These are phyloP conservation scores for Penicillium coprophilum DNA, from an alignment of 495 filamentous ascomycete genomes.

Conservation along the genomic window DNA sequence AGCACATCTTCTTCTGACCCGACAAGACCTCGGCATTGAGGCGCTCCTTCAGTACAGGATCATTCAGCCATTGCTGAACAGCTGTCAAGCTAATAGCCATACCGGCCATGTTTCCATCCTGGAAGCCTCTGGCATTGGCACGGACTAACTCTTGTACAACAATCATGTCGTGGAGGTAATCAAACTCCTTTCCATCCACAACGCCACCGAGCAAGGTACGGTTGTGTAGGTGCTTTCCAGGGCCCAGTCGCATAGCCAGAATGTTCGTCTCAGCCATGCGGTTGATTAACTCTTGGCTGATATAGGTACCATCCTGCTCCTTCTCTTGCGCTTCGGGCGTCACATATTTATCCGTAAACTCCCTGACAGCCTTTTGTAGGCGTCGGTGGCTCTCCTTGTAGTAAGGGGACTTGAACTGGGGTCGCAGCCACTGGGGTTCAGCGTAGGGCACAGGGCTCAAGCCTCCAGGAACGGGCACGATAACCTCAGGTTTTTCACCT, in stretches of 20 bases:
- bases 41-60: slow-evolving; percentile 62
- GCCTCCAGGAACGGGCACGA: slow-evolving; percentile 67
- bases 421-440: slow-evolving; percentile 77
- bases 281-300: slow-evolving; percentile 76
- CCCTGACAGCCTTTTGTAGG: slow-evolving; percentile 68
- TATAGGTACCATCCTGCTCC: slow-evolving; percentile 71
- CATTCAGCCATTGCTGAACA: slow-evolving; percentile 73
- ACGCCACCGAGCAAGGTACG: slow-evolving; percentile 65
- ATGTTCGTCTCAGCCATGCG: slow-evolving; percentile 72
- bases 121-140: slow-evolving; percentile 65
- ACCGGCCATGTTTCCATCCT: slow-evolving; percentile 66
- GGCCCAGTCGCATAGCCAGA: slow-evolving; percentile 79
- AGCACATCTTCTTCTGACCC: slow-evolving; percentile 82
- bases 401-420: slow-evolving; percentile 78
- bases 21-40: slow-evolving; percentile 71
- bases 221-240: slow-evolving; percentile 78
- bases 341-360: slow-evolving; percentile 71
- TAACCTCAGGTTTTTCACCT: slow-evolving; percentile 72
- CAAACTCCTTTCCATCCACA: slow-evolving; percentile 76
- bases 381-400: slow-evolving; percentile 74
- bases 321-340: slow-evolving; percentile 75
- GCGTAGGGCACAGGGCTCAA: slow-evolving; percentile 76
- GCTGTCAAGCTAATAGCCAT: slow-evolving; percentile 84
- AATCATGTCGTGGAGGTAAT: slow-evolving; percentile 85
- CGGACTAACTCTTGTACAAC: slow-evolving; percentile 71